These are phyloP conservation scores for Nicotiana tomentosiformis DNA, from an alignment of 257 asterid genomes.

Conservation along the genomic window DNA sequence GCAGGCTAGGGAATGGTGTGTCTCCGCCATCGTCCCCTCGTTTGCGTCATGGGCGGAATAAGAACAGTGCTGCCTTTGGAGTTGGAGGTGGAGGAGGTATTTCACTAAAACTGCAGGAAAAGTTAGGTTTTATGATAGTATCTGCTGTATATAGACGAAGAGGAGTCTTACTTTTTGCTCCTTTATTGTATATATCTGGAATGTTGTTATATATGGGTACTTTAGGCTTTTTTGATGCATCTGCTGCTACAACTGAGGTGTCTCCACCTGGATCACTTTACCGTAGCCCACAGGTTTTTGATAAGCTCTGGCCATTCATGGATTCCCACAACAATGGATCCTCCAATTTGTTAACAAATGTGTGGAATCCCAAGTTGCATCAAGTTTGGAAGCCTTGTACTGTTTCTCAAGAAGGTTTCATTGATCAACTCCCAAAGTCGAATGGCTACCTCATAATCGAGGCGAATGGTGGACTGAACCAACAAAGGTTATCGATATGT, in stretches of 20 bases:
- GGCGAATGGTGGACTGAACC: slow-evolving; percentile 99
- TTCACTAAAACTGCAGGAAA: slow-evolving; percentile 52
- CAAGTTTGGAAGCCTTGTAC: slow-evolving; percentile 94
- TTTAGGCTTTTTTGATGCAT: slow-evolving; percentile 59
- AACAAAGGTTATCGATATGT: slow-evolving; percentile 96
- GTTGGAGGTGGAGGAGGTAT: slow-evolving; percentile 25
- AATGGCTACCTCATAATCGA: slow-evolving; percentile 90
- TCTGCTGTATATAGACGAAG: slow-evolving; percentile 68
- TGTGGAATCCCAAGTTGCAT: slow-evolving; percentile 72
- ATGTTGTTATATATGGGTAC: slow-evolving; percentile 93
- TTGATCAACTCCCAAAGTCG: slow-evolving; percentile 57
- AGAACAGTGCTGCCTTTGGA: slow-evolving; percentile 23
- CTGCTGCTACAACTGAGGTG: slow-evolving; percentile 24
- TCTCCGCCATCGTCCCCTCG: slow-evolving; percentile 83
- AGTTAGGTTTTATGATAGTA: slow-evolving; percentile 61
- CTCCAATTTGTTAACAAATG: slow-evolving; percentile 70
- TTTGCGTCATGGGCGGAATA: slow-evolving; percentile 53
- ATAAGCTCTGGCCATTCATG: slow-evolving; percentile 93
- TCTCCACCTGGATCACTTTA: slow-evolving; percentile 70
- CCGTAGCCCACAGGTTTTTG: slow-evolving; percentile 88
- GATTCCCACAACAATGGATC: slow-evolving; percentile 71
- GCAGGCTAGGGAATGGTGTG: slow-evolving; percentile 86
- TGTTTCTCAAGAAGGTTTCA: slow-evolving; percentile 55
- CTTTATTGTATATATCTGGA: slow-evolving; percentile 80
- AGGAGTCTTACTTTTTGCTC: slow-evolving; percentile 87